Percentiles rank a stretch among this genome's conserved stretches.
Evolutionary conservation across 441 rosid genomes (phyloP).

Genomic region (Lepidium campestre): DNA sequence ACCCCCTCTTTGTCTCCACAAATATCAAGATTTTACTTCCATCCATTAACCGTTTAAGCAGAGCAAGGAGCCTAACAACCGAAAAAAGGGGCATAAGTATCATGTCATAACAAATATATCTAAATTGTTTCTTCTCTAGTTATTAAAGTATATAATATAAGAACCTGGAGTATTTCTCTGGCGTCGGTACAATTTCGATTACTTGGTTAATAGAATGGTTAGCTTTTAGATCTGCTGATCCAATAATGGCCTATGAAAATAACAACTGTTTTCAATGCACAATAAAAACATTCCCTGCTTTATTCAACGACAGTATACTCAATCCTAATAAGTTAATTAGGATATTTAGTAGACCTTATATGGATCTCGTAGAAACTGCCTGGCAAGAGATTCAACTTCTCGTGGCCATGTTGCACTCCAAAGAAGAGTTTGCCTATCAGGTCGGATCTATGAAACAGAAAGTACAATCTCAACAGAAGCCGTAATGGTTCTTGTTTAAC

Average conservation of each 20-base stretch:
- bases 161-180: conserved; percentile 87
- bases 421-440: conserved; percentile 89
- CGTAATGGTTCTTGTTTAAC: not conserved
- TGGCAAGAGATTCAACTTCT: conserved; percentile 86
- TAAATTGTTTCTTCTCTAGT: not conserved
- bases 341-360: conserved; percentile 50
- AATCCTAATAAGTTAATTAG: not conserved
- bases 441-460: conserved; percentile 60
- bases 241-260: conserved; percentile 70
- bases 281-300: not conserved
- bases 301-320: not conserved
- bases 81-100: not conserved
- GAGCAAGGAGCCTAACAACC: conserved; percentile 59
- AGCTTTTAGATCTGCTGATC: conserved; percentile 85
- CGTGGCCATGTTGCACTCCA: conserved; percentile 99
- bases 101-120: not conserved
- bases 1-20: conserved; percentile 91
- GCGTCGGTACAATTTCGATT: conserved; percentile 74
- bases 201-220: conserved; percentile 90
- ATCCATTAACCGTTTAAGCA: conserved; percentile 79
- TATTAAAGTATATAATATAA: conserved; percentile 7
- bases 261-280: conserved; percentile 16
- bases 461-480: conserved; percentile 1
- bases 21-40: conserved; percentile 85
- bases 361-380: conserved; percentile 81